Percentiles rank a stretch among this genome's conserved stretches.
These are phyloP conservation scores for Petunia secreta DNA, from an alignment of 257 asterid genomes.

Conservation along the genomic window DNA sequence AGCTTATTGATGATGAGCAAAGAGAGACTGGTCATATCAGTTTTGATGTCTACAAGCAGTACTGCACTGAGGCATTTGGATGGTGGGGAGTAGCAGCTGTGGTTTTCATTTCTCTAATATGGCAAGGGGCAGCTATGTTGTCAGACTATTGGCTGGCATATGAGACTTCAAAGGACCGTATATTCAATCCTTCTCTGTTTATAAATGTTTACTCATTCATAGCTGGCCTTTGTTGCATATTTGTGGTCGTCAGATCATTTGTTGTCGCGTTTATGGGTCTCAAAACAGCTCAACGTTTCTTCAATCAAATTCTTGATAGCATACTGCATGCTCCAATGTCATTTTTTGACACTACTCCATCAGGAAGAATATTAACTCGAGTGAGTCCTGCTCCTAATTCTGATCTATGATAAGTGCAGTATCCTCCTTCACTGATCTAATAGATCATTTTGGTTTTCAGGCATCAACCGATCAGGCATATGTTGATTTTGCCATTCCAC, in stretches of 20 bases:
- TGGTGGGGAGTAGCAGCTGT: constrained; percentile 67
- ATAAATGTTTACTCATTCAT: constrained; percentile 45
- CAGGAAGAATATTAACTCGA: constrained; percentile 76
- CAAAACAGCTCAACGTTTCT: constrained; percentile 58
- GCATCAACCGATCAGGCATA: constrained; percentile 66
- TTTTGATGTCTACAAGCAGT: constrained; percentile 52
- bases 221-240: constrained; percentile 40
- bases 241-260: constrained; percentile 41
- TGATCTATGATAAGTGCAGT: not conserved
- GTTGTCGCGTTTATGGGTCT: constrained; percentile 50
- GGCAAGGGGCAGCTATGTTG: constrained; percentile 54
- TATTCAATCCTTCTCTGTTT: constrained; percentile 49
- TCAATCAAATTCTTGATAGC: constrained; percentile 52
- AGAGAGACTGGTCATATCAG: constrained; percentile 69
- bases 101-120: constrained; percentile 39
- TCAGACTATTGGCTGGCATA: constrained; percentile 79
- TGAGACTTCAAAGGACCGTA: constrained; percentile 53
- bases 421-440: constrained; percentile 15
- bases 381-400: constrained; percentile 40
- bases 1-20: constrained; percentile 74
- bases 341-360: constrained; percentile 89
- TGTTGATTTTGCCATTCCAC: constrained; percentile 56
- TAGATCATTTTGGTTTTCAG: constrained; percentile 38
- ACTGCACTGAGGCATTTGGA: constrained; percentile 65
- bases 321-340: constrained; percentile 84